Evolutionary conservation across 2,329 filamentous ascomycete genomes (phyloP), one percentile per base, ranked within the genome.

Genomic region (Pseudogymnoascus sp.): DNA sequence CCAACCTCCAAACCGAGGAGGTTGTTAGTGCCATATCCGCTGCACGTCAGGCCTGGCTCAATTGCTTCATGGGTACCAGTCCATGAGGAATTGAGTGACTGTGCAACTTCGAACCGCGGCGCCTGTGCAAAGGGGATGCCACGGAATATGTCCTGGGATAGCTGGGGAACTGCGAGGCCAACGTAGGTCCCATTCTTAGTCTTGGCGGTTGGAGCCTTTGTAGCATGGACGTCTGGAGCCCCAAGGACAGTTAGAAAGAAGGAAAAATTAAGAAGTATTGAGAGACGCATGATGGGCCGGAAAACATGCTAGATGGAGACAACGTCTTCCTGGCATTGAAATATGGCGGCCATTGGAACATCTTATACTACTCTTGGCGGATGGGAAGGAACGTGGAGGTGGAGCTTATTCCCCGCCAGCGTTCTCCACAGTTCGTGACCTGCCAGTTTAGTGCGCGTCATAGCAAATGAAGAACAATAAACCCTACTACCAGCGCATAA

Each of bases 1-100:
- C 77, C 70, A 17, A 60, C 31, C 19, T 42, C 59, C 15, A 37
- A 44, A 26, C 53, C 62, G 10, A 63, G 21, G 19, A 61, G 64
- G 21, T 60, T 60, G 33, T 60, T 60, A 19, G 59, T 42, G 15
- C 59, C 59, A 60, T 38, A 60, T 21, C 59, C 59, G 59, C 35
- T 44, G 3, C 59, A 60, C 4, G 38, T 44, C 17, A 44, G 31
- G n/a, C 59, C 59, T 1, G 13, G 29, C 31, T 60, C 59, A 11
- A 44, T 15, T 29, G 59, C 59, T 33, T 60, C 38, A 44, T 56
- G 61, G n/a, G 61, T 62, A 2, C 44, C 46, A 10, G 33, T 60
- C 61, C 46, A 62, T 5, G 46, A 33, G 9, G 46, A 53, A 31
- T 53, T 53, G n/a, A 37, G 42, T n/a, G 40, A 61, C 59, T 65